A percentile compares a stretch with the other conserved stretches of the same genome.
Evolutionary conservation across 176 grass and related monocot species (phyloP).

Genomic region (Panicum miliaceum): DNA sequence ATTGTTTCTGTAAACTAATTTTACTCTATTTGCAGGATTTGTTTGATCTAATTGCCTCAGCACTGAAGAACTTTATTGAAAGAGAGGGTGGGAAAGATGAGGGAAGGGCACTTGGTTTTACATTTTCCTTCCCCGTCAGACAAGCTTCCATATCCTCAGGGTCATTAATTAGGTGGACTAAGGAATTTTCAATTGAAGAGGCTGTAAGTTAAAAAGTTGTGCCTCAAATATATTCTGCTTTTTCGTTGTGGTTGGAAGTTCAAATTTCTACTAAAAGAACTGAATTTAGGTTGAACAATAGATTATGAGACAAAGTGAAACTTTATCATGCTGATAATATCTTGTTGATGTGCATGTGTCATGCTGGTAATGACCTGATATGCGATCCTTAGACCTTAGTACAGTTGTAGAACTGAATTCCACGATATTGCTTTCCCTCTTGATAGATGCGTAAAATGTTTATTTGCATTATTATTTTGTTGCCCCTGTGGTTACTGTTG

Average conservation of each 20-base stretch:
- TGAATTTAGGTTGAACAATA: not conserved
- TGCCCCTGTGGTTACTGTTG: not conserved
- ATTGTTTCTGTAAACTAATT: constrained; percentile 11
- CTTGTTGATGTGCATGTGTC: not conserved
- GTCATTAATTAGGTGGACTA: constrained; percentile 80
- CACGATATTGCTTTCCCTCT: not conserved
- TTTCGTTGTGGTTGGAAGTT: not conserved
- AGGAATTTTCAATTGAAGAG: constrained; percentile 86
- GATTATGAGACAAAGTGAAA: not conserved
- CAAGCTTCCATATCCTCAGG: constrained; percentile 86
- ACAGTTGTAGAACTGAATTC: not conserved
- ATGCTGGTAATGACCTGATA: not conserved
- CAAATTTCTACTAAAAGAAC: not conserved
- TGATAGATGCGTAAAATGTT: not conserved
- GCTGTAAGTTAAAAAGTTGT: constrained; percentile 62
- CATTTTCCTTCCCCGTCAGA: constrained; percentile 91
- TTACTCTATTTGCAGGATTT: constrained; percentile 66
- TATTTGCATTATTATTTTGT: not conserved
- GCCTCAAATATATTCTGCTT: not conserved
- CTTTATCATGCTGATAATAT: not conserved
- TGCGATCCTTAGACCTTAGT: not conserved
- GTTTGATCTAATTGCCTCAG: constrained; percentile 71
- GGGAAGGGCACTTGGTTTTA: constrained; percentile 76
- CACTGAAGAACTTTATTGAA: constrained; percentile 75
- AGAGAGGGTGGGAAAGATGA: constrained; percentile 49